phyloP scores from a whole-genome alignment of 2,329 filamentous ascomycete genomes.

The Calonectria crousiana region DNA sequence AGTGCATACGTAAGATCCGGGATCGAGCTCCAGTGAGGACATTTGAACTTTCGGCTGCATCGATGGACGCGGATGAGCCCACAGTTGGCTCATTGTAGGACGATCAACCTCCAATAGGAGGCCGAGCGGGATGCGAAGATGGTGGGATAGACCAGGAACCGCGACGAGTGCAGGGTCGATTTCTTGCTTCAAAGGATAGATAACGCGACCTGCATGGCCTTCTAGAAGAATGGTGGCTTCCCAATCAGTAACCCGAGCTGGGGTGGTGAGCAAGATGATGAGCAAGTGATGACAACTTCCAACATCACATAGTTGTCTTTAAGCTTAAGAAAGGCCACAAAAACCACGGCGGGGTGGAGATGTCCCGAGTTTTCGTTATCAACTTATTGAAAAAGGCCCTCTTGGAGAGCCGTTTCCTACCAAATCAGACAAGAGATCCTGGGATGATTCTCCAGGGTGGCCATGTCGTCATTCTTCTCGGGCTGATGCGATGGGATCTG shows the following conservation, averaged over 20 bases:
- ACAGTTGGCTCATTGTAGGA: slow-evolving; percentile 14
- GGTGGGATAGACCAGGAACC: background rate
- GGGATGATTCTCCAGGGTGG: background rate
- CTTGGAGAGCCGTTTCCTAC: background rate
- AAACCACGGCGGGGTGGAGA: background rate
- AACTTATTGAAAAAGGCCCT: background rate
- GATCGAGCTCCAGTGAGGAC: background rate
- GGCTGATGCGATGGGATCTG: slow-evolving; percentile 22
- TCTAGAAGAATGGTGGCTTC: background rate
- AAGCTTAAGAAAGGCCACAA: background rate
- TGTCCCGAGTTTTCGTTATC: background rate
- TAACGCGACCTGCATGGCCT: slow-evolving; percentile 22
- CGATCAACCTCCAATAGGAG: background rate
- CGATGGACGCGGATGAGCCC: background rate
- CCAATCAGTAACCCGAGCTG: background rate
- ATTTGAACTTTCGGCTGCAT: background rate
- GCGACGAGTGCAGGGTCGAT: background rate
- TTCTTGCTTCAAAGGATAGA: slow-evolving; percentile 19
- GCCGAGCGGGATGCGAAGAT: slow-evolving; percentile 16
- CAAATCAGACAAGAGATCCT: background rate
- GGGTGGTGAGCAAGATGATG: background rate
- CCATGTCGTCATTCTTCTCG: slow-evolving; percentile 23
- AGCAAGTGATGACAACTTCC: slow-evolving; percentile 4
- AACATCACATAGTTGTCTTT: background rate
- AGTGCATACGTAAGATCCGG: slow-evolving; percentile 2